Conservation (phyloP, 1,139 yeast species). For the Entelexis sorbosivorans region DNA sequence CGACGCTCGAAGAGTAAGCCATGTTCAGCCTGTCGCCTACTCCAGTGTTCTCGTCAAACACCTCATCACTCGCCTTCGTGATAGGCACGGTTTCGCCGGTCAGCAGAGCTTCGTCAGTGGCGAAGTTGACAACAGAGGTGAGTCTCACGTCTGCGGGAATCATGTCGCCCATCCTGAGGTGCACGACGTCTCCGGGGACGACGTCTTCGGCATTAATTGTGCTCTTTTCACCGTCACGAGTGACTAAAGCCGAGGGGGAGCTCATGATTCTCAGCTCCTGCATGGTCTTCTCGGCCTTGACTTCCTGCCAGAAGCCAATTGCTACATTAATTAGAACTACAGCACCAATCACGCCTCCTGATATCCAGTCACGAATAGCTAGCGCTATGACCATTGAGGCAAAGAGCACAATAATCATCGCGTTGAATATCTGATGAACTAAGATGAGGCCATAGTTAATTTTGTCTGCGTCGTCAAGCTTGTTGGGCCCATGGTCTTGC, state of each 20-base stretch:
- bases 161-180: slow-evolving; percentile 80
- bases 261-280: slow-evolving; percentile 58
- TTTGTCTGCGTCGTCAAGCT: slow-evolving; percentile 49
- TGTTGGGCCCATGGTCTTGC: slow-evolving; percentile 44
- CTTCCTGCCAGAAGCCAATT: slow-evolving; percentile 63
- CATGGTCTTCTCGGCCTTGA: slow-evolving; percentile 71
- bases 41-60: slow-evolving; percentile 33
- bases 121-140: slow-evolving; percentile 60
- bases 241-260: slow-evolving; percentile 62
- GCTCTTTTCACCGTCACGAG: slow-evolving; percentile 50
- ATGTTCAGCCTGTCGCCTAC: slow-evolving; percentile 59
- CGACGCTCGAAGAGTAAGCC: slow-evolving; percentile 62
- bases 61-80: slow-evolving; percentile 40
- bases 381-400: slow-evolving; percentile 67
- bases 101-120: slow-evolving; percentile 80
- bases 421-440: slow-evolving; percentile 63
- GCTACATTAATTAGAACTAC: slow-evolving; percentile 56
- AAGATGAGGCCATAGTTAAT: slow-evolving; percentile 50
- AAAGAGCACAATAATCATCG: slow-evolving; percentile 65
- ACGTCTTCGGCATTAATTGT: slow-evolving; percentile 57
- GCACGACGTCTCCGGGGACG: slow-evolving; percentile 81
- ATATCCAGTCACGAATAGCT: slow-evolving; percentile 68
- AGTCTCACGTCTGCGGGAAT: slow-evolving; percentile 88
- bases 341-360: slow-evolving; percentile 71
- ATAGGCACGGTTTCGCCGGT: slow-evolving; percentile 81